Conservation (phyloP, 768 basidiomycete genomes). For the Peribolospora baueri region DNA sequence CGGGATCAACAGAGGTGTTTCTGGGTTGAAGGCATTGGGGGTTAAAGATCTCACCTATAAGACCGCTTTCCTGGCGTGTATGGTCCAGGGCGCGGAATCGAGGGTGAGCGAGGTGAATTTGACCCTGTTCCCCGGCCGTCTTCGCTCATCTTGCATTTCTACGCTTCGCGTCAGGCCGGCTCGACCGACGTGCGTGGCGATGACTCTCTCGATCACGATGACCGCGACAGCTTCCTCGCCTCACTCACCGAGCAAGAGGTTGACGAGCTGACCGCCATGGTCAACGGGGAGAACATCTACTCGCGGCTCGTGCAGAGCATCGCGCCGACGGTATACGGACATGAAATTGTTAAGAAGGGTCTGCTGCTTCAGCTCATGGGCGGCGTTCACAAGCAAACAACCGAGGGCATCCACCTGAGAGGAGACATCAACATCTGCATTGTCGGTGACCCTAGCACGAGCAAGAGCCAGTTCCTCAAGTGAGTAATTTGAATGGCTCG, state of each 20-base stretch:
- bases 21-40: conserved; percentile 77
- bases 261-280: conserved; percentile 83
- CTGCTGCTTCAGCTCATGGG: conserved; percentile 90
- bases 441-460: conserved; percentile 86
- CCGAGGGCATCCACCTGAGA: conserved; percentile 90
- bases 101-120: conserved; percentile 32
- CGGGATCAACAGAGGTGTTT: conserved; percentile 48
- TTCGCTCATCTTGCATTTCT: not conserved
- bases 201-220: conserved; percentile 30
- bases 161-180: conserved; percentile 30
- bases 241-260: conserved; percentile 82
- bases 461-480: conserved; percentile 98
- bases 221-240: conserved; percentile 52
- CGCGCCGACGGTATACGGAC: conserved; percentile 93
- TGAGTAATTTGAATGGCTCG: conserved; percentile 22
- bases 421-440: conserved; percentile 98
- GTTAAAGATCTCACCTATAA: conserved; percentile 93
- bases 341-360: conserved; percentile 97
- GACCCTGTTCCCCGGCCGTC: not conserved
- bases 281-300: conserved; percentile 83
- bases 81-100: conserved; percentile 79
- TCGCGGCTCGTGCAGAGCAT: conserved; percentile 78
- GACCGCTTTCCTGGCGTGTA: conserved; percentile 92
- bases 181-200: conserved; percentile 70
- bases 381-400: conserved; percentile 88